Conservation (phyloP, 169 alveolate species). For the Besnoitia besnoiti region DNA sequence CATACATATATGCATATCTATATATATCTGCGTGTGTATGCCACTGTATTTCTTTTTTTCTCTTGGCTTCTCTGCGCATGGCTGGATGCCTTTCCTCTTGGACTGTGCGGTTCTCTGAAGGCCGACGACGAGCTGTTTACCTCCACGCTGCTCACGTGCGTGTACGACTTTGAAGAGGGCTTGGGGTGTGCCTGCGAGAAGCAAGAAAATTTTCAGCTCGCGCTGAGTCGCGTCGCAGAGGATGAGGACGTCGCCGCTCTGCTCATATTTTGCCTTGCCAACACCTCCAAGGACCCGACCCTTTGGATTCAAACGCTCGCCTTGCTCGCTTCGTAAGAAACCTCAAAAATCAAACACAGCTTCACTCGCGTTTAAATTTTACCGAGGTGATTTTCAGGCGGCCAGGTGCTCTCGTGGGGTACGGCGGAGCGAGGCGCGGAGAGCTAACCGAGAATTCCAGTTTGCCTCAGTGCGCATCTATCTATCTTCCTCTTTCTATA, state of each 20-base stretch:
- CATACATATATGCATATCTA: neutral
- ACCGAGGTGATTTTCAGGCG: too few relatives aligned
- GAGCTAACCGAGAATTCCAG: too few relatives aligned
- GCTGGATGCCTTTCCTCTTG: too few relatives aligned
- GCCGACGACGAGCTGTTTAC: slow-evolving; percentile 59
- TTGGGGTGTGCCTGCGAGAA: slow-evolving; percentile 58
- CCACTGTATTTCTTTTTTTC: neutral
- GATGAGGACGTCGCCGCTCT: slow-evolving; percentile 45
- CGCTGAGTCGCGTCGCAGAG: slow-evolving; percentile 50
- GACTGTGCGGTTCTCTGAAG: too few relatives aligned
- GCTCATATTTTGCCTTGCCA: slow-evolving; percentile 44
- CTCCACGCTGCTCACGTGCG: slow-evolving; percentile 51
- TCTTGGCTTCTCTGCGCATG: too few relatives aligned
- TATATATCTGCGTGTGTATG: neutral
- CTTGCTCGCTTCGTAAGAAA: slow-evolving; percentile 61
- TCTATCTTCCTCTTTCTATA: too few relatives aligned
- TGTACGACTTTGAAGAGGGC: slow-evolving; percentile 62
- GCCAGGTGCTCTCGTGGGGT: too few relatives aligned
- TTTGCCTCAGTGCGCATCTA: too few relatives aligned
- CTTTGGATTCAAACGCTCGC: slow-evolving; percentile 59
- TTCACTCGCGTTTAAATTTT: too few relatives aligned
- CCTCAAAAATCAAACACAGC: too few relatives aligned
- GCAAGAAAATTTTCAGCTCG: slow-evolving; percentile 53
- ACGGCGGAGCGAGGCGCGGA: too few relatives aligned
- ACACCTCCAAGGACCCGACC: slow-evolving; percentile 59